These are phyloP conservation scores for Clathrospora elynae DNA, from an alignment of 2,329 filamentous ascomycete genomes.

Conservation along the genomic window DNA sequence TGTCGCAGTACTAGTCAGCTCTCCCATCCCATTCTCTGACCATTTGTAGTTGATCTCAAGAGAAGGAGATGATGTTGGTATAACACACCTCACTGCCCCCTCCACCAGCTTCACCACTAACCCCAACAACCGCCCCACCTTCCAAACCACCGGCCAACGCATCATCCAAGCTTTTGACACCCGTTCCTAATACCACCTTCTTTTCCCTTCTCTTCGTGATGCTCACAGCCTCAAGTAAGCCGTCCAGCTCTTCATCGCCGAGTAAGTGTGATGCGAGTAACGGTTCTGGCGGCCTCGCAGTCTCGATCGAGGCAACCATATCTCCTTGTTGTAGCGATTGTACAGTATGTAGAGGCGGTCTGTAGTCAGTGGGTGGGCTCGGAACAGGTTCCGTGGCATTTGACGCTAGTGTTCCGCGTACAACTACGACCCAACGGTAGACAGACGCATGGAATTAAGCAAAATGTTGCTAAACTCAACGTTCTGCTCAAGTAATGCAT, in stretches of 20 bases:
- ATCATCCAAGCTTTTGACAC: slow-evolving; percentile 42
- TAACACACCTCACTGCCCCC: slow-evolving; percentile 31
- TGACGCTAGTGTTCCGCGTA: no score
- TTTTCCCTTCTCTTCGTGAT: neutral
- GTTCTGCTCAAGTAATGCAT: no score
- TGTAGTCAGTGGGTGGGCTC: no score
- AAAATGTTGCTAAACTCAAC: no score
- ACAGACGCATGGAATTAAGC: no score
- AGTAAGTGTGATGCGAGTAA: slow-evolving; percentile 26
- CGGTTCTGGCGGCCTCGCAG: slow-evolving; percentile 15
- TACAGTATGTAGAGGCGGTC: no score
- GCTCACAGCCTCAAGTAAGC: slow-evolving; percentile 11
- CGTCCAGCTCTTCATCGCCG: slow-evolving; percentile 25
- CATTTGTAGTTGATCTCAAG: neutral
- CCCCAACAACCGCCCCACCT: slow-evolving; percentile 42
- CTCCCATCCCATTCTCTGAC: slow-evolving; percentile 1
- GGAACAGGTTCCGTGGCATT: no score
- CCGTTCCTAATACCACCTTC: slow-evolving; percentile 23
- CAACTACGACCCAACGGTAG: no score
- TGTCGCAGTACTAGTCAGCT: neutral
- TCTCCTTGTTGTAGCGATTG: no score
- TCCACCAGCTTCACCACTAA: slow-evolving; percentile 41
- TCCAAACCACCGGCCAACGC: slow-evolving; percentile 48
- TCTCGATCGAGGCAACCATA: neutral
- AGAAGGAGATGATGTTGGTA: neutral